Conservation (phyloP, 2,329 filamentous ascomycete genomes). For the Ophiostoma himal-ulmi region DNA sequence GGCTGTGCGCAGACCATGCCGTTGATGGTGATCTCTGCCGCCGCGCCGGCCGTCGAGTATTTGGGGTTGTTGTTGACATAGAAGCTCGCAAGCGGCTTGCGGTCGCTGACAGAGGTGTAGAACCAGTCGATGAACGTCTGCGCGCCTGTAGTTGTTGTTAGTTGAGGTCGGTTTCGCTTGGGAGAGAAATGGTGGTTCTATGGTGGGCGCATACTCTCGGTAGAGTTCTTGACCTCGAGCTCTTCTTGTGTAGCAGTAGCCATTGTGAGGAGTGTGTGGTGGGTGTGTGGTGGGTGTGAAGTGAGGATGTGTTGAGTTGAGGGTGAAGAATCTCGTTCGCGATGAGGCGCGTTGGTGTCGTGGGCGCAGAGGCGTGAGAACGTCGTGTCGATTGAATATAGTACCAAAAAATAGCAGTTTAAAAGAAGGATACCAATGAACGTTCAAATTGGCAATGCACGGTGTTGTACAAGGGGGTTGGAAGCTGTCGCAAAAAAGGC, state of each 20-base stretch:
- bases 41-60: constrained; percentile 45
- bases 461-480: neutral
- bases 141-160: constrained; percentile 48
- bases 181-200: neutral
- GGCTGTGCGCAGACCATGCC: constrained; percentile 61
- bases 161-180: neutral
- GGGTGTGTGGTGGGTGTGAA: neutral
- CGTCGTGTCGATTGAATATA: neutral
- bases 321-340: neutral
- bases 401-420: neutral
- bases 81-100: constrained; percentile 56
- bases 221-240: constrained; percentile 41
- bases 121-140: constrained; percentile 66
- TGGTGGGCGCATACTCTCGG: constrained; percentile 38
- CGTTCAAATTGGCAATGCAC: neutral
- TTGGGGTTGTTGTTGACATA: constrained; percentile 58
- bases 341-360: neutral
- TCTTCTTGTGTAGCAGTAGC: constrained; percentile 31
- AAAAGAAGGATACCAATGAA: neutral
- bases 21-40: constrained; percentile 72
- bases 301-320: neutral
- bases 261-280: constrained; percentile 16
- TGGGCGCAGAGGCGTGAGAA: neutral
- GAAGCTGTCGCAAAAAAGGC: neutral
- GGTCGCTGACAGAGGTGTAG: constrained; percentile 66